Conservation (phyloP, 2,329 filamentous ascomycete genomes). For the Pseudocercospora musae region DNA sequence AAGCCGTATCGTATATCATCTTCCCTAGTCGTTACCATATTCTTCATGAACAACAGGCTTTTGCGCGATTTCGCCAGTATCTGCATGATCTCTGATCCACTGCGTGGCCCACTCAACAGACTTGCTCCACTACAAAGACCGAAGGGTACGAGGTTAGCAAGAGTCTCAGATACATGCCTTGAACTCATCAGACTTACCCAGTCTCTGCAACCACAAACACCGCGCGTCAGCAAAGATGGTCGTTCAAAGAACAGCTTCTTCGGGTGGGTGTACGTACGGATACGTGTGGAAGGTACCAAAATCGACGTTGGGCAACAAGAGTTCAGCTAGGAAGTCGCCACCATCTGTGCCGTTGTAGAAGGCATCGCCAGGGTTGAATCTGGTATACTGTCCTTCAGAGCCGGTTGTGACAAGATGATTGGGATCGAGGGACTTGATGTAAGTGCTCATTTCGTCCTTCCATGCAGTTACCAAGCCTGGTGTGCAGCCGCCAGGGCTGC, state of each 20-base stretch:
- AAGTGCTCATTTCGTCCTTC: conserved; percentile 55
- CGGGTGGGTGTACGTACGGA: conserved; percentile 32
- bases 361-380: not conserved
- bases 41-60: conserved; percentile 58
- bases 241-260: not conserved
- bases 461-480: conserved; percentile 47
- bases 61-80: conserved; percentile 40
- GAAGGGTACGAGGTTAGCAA: too few relatives aligned
- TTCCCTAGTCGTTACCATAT: conserved; percentile 37
- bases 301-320: conserved; percentile 49
- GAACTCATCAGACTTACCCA: conserved; percentile 52
- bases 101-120: conserved; percentile 52
- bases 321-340: conserved; percentile 53
- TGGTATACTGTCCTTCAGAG: conserved; percentile 40
- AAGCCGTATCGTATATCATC: not conserved
- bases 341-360: conserved; percentile 46
- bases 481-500: conserved; percentile 45
- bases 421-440: conserved; percentile 52
- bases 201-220: conserved; percentile 30
- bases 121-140: conserved; percentile 56
- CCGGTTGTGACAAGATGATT: conserved; percentile 56
- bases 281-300: conserved; percentile 57
- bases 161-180: too few relatives aligned
- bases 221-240: not conserved
- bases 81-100: conserved; percentile 55